These are phyloP conservation scores for Cystoisospora suis DNA, from an alignment of 169 alveolate genomes.

Conservation along the genomic window DNA sequence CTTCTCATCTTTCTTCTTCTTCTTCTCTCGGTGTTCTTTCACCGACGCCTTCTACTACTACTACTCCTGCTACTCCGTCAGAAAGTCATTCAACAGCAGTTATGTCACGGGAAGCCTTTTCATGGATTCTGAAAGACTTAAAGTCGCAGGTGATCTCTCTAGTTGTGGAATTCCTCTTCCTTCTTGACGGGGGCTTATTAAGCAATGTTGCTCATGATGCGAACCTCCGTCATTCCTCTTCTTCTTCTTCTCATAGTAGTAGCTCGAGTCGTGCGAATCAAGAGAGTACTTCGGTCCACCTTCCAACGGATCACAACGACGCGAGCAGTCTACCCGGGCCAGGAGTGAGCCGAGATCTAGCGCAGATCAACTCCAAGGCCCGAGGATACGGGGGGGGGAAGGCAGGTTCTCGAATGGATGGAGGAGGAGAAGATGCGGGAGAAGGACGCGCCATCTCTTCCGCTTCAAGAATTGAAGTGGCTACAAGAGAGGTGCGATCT, in stretches of 20 bases:
- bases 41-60: no score
- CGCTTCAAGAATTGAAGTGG: neutral
- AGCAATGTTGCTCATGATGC: constrained; percentile 68
- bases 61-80: no score
- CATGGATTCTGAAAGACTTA: constrained; percentile 83
- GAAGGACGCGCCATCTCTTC: neutral
- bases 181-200: constrained; percentile 75
- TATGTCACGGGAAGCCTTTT: constrained; percentile 82
- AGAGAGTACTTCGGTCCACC: no score
- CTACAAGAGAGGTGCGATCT: neutral
- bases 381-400: neutral
- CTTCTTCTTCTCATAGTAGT: no score
- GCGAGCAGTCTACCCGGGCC: no score
- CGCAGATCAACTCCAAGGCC: no score
- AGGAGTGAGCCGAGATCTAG: no score
- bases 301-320: no score
- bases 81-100: constrained; percentile 11
- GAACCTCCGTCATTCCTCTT: neutral
- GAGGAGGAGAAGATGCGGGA: neutral
- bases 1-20: no score
- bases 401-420: neutral
- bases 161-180: constrained; percentile 73
- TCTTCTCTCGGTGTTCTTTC: no score
- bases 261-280: no score
- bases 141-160: constrained; percentile 77